phyloP scores from a whole-genome alignment of 139 green algal genomes.

The Chlamydomonas sphaeroides region DNA sequence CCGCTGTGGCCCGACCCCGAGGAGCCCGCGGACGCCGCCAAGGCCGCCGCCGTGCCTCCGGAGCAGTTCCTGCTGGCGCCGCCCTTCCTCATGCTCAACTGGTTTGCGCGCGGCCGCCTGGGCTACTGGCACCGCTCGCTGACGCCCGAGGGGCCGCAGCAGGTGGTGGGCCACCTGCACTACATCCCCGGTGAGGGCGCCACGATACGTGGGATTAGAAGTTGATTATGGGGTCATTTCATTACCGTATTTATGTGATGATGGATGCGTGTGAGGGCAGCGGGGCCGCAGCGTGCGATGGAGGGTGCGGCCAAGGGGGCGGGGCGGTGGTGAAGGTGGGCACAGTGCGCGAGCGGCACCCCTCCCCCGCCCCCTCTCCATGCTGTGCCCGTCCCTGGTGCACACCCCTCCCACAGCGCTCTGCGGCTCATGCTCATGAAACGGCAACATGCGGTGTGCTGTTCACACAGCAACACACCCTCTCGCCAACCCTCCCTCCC shows the following conservation, averaged over 20 bases:
- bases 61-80: constrained; percentile 24
- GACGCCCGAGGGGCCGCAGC: constrained; percentile 19
- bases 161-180: constrained; percentile 36
- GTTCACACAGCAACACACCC: too few species aligned
- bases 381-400: too few species aligned
- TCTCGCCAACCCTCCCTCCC: neutral
- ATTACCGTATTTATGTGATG: neutral
- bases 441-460: too few species aligned
- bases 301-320: neutral
- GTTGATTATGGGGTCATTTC: too few species aligned
- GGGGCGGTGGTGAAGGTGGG: too few species aligned
- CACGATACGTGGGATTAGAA: too few species aligned
- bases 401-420: too few species aligned
- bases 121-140: constrained; percentile 25
- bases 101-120: constrained; percentile 13
- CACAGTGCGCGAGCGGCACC: too few species aligned
- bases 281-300: neutral
- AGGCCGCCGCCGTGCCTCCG: neutral
- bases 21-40: neutral
- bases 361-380: too few species aligned
- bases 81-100: constrained; percentile 30
- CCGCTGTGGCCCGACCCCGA: constrained; percentile 30
- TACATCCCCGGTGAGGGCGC: constrained; percentile 38
- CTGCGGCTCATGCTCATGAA: too few species aligned
- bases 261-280: neutral